phyloP scores from a whole-genome alignment of 2,329 filamentous ascomycete genomes.

The Diaporthe citri region DNA sequence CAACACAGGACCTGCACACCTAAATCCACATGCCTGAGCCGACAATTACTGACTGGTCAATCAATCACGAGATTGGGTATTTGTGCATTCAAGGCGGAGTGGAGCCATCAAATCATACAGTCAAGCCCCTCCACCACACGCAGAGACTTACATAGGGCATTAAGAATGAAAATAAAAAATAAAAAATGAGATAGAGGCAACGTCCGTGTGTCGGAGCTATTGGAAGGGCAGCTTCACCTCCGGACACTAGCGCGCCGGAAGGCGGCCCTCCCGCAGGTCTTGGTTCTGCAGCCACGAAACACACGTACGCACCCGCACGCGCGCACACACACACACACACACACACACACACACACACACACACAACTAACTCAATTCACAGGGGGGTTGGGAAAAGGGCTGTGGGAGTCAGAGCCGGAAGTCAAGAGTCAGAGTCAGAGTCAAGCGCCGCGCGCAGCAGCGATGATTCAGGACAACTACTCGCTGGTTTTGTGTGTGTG shows the following conservation, averaged over 20 bases:
- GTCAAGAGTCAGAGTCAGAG: neutral
- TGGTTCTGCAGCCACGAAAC: conserved; percentile 28
- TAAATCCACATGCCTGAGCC: neutral
- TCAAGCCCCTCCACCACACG: neutral
- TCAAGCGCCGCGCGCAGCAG: neutral
- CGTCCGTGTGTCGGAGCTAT: conserved; percentile 29
- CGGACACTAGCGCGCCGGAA: conserved; percentile 12
- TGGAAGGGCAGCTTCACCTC: conserved; percentile 8
- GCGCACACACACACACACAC: neutral
- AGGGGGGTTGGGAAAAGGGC: neutral
- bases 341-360: neutral
- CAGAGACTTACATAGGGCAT: neutral
- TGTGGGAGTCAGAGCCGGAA: neutral
- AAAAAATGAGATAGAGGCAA: neutral
- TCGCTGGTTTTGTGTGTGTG: neutral
- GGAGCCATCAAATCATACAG: neutral
- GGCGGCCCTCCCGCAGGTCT: conserved; percentile 6
- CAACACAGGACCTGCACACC: neutral
- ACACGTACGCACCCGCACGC: neutral
- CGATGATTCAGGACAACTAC: neutral
- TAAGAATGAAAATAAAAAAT: neutral
- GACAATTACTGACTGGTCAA: neutral
- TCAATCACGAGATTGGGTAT: neutral
- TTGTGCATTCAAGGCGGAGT: neutral
- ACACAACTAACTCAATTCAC: neutral